Base-by-base conservation (phyloP, 164 flowering plant species). In the Nymphaea thermarum region DNA sequence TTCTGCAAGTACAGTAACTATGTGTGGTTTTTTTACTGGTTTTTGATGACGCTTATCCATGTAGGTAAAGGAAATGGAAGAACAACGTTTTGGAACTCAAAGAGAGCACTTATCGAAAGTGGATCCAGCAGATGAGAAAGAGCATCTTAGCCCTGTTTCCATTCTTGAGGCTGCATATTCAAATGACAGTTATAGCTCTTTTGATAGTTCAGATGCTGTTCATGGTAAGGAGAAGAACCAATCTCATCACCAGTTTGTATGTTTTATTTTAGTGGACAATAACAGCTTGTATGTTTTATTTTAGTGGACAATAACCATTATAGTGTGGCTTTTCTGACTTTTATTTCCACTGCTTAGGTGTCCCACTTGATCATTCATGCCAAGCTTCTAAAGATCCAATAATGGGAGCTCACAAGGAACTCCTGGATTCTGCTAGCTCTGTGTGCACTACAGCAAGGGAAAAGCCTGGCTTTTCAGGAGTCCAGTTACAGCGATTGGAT, bases 61-160 rank as follows among this genome's bases (percentile, higher is more conserved):
- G 57, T 15, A 51, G 57, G 57, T 51, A 51, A 51, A 51, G 12
- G 57, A 15, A 51, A 51, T 3, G 14, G 14, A 51, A 10, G 57
- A 51, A 51, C 15, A 51, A 51, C 8, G 12, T 15, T 51, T 51
- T 51, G 57, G 14, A 51, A 8, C 57, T 15, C 57, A 51, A 51
- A 51, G 57, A 51, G 57, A 15, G 3, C 57, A 51, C 57, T 51
- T 51, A 3, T 51, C 14, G 14, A 51, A 51, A 51, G 57, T 51
- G 57, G 57, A 51, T 51, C 12, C 4, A 43, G 14, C 57, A 36
- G 12, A 51, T 63, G 82, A 82, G 55, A 70, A 70, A 71, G 80
- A 78, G 43, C 78, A 81, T 75, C 96, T 89, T 3, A 89, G 98
- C 75, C 94, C 97, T 4, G 77, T 87, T 61, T 93, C 98, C 60